Conservation (phyloP, 495 filamentous ascomycete genomes). For the Margaritispora aquatica region DNA sequence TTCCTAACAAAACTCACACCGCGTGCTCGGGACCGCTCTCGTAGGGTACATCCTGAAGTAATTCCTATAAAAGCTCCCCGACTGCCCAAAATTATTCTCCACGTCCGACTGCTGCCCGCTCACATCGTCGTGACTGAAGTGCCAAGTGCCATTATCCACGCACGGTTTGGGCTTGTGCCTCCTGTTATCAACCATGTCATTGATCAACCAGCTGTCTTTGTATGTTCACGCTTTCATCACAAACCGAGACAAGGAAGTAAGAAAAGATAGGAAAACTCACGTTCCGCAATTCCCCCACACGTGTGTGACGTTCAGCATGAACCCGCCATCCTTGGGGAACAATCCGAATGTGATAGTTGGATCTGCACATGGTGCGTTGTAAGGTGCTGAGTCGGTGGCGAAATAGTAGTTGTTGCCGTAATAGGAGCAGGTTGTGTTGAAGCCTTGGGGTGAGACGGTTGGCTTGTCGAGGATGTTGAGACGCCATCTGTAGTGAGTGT, state of each 20-base stretch:
- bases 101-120: conserved; percentile 16
- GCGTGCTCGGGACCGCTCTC: conserved; percentile 4
- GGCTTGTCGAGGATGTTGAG: conserved; percentile 16
- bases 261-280: too few species aligned
- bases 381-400: conserved; percentile 11
- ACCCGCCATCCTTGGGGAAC: background rate
- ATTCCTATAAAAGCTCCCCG: background rate
- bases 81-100: conserved; percentile 19
- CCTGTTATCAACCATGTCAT: background rate
- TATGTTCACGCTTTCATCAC: background rate
- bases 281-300: conserved; percentile 4
- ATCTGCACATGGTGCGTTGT: conserved; percentile 11
- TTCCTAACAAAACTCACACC: conserved; percentile 18
- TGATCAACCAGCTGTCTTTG: background rate
- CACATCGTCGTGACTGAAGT: conserved; percentile 16
- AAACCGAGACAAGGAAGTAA: background rate
- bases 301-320: conserved; percentile 18
- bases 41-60: conserved; percentile 15
- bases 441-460: conserved; percentile 13
- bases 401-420: conserved; percentile 7
- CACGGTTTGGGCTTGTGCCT: conserved; percentile 3
- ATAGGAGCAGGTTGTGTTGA: conserved; percentile 19
- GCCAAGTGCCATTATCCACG: conserved; percentile 19
- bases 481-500: conserved; percentile 6
- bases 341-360: conserved; percentile 18